Base-by-base conservation (phyloP, 163 green algal genomes). In the Volvox carteri region DNA sequence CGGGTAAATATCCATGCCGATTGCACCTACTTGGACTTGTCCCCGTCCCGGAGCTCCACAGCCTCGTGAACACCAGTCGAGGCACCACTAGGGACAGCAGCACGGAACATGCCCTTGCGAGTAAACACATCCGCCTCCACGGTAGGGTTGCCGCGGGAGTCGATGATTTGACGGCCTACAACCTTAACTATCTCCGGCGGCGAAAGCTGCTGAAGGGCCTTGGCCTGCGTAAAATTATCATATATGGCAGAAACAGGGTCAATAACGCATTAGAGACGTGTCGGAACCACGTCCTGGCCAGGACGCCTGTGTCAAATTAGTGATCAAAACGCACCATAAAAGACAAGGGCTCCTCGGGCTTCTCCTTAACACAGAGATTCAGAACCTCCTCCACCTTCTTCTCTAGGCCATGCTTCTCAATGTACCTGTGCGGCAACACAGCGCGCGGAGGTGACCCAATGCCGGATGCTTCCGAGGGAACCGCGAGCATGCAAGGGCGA, bases 51-150 rank as follows among this genome's bases (percentile, higher is more conserved):
- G 56, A 99, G 93, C 96, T 99, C 98, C 3, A 99, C 97, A 1
- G 98, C 98, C 94, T 99, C 98, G 92, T 99, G 97, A 52, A 98
- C 95, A 75, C 98, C 98, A 62, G 98, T 99, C 30, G 98, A 99
- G 39, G 98, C 98, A 75, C 98, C 98, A 68, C 92, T 97, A 37
- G 98, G 98, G 30, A 99, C 97, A 25, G 96, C 97, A 35, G 97
- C 98, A 25, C 97, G 90, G 93, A 98, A 99, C 65, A 92, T 96
- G 73, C 97, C 98, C 91, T 98, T 98, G 92, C 98, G 78, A 0
- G 98, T 99, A 88, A 93, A 93, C 41, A 99, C 96, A 73, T 99
- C 96, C 12, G 91, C 93, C 95, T 99, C 97, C 7, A 99, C 97
- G 35, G 98, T 99, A 46, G 98, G 98, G 95, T 99, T 99, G 88